phyloP scores from a whole-genome alignment of 148 eudicot genomes.

The Chenopodium formosanum region DNA sequence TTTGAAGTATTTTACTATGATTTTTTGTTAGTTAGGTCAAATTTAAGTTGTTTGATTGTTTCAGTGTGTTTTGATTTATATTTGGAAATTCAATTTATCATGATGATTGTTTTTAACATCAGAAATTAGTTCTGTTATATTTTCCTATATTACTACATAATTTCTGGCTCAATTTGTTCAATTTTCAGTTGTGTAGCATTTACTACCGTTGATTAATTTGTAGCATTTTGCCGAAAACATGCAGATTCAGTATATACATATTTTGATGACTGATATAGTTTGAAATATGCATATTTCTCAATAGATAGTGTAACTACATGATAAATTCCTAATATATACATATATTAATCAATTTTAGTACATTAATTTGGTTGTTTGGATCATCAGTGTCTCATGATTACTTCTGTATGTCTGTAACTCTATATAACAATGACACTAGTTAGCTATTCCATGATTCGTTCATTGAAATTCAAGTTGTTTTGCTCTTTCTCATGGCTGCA shows the following conservation, averaged over 20 bases:
- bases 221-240: neutral
- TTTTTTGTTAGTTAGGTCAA: neutral
- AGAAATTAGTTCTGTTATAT: neutral
- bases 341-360: too few relatives aligned
- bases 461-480: neutral
- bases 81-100: neutral
- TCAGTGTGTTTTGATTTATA: neutral
- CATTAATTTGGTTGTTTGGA: neutral
- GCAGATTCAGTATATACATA: neutral
- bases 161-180: slow-evolving; percentile 2
- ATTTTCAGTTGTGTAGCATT: neutral
- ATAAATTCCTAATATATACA: too few relatives aligned
- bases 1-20: neutral
- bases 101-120: neutral
- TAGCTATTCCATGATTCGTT: neutral
- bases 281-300: neutral
- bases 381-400: neutral
- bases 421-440: neutral
- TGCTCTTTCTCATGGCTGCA: neutral
- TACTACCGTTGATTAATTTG: neutral
- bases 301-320: neutral
- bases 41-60: neutral
- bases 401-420: neutral
- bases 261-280: neutral
- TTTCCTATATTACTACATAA: neutral